Base-by-base conservation (phyloP, 176 grass and related monocot species). In the Raddia distichophylla region DNA sequence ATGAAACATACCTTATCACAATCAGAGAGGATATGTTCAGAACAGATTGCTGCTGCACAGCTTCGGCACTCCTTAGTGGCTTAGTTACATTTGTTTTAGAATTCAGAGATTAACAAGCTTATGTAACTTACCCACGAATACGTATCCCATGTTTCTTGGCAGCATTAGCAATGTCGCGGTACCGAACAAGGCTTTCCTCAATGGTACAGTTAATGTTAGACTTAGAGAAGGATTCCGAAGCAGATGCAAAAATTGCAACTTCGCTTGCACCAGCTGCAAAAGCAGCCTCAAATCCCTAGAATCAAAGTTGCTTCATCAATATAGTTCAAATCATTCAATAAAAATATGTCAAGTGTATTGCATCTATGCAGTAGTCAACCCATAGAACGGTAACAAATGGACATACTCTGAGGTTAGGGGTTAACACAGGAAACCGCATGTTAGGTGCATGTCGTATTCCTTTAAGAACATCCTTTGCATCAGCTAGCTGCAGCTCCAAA, bases 401-500 rank as follows among this genome's bases (percentile, higher is more conserved):
- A 48, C 89, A 56, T 89, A 98, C 96, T 81, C 87, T 98, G 46
- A 98, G 87, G 85, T 95, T 98, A 78, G 96, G 96, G 88, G 93
- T 95, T 84, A 95, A 77, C 57, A 98, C 96, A 13, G 90, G 93
- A 79, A 88, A 89, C 70, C 85, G 77, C 58, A 87, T 86, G 62
- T 79, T 68, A 54, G 88, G 74, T 8, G 82, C 52, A 12, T 82
- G 58, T 69, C 14, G 74, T 70, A 98, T 91, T 35, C 88, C 88
- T 80, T 79, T 35, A 60, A 98, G 82, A 37, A 98, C 96, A 61
- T 98, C 93, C 91, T 95, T 95, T 61, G 96, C 93, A 87, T 98
- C 93, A 32, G 93, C 86, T 74, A 98, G 67, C 96, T 98, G 85
- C 32, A 91, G 34, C 10, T 79, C 35, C 69, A 84, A 83, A 76